phyloP scores from a whole-genome alignment of 2,329 filamentous ascomycete genomes.

The Aspergillus floridensis region DNA sequence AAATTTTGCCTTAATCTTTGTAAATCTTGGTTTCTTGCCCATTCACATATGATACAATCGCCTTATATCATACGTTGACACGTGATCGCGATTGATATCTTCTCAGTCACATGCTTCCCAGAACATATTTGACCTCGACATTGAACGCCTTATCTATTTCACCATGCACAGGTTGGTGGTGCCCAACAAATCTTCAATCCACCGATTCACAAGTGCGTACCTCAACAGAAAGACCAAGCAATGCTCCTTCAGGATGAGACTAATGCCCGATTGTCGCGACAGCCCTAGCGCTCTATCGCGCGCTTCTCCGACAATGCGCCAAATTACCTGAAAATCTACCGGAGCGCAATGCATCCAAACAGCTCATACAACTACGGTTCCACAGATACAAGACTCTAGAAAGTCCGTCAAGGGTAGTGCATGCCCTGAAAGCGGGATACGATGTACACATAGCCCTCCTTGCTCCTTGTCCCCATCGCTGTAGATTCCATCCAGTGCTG shows the following conservation, averaged over 20 bases:
- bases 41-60: no score
- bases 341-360: conserved; percentile 25
- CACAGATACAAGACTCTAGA: conserved; percentile 37
- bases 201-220: conserved; percentile 46
- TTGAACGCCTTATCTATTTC: conserved; percentile 4
- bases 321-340: conserved; percentile 25
- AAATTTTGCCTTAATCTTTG: no score
- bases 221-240: neutral
- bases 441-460: conserved; percentile 28
- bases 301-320: conserved; percentile 44
- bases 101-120: conserved; percentile 1
- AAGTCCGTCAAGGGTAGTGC: conserved; percentile 39
- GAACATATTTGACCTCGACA: neutral
- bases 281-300: conserved; percentile 47
- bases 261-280: neutral
- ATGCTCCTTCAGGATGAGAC: neutral
- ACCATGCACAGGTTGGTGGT: conserved; percentile 38
- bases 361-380: conserved; percentile 38
- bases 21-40: no score
- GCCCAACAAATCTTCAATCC: conserved; percentile 36
- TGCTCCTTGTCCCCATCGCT: no score
- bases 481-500: neutral
- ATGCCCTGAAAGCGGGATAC: conserved; percentile 44
- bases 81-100: neutral
- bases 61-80: neutral